phyloP scores from a whole-genome alignment of 345 rosid genomes.

The Aquilaria sinensis region DNA sequence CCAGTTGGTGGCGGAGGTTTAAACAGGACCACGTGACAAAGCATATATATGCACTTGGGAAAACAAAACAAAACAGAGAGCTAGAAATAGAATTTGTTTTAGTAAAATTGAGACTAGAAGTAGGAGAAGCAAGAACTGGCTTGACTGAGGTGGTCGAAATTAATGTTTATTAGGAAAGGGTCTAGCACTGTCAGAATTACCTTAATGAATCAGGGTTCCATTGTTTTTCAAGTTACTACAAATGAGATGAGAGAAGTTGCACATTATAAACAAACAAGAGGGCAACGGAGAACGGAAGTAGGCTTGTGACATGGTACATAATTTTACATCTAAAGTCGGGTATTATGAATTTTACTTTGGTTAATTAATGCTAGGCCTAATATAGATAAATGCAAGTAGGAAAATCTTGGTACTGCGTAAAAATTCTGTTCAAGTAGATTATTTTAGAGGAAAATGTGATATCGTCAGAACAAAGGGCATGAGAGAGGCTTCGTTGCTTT shows the following conservation, averaged over 20 bases:
- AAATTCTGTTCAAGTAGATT: background rate
- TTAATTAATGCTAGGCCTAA: no score
- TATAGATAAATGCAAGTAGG: no score
- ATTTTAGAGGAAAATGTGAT: background rate
- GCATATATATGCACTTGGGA: conserved; percentile 1
- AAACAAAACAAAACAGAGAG: conserved; percentile 1
- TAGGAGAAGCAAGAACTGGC: background rate
- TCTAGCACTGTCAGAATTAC: background rate
- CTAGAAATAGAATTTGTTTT: background rate
- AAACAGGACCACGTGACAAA: conserved; percentile 25
- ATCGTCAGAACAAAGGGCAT: background rate
- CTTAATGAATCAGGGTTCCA: background rate
- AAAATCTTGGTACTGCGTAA: background rate
- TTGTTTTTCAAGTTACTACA: no score
- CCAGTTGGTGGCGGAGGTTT: conserved; percentile 20
- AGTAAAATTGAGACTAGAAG: background rate
- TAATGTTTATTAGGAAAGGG: background rate
- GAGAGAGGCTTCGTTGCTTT: background rate
- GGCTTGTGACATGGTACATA: no score
- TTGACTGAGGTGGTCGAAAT: background rate
- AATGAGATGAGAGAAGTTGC: no score
- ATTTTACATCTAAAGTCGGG: no score
- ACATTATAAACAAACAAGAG: no score
- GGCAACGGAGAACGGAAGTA: no score
- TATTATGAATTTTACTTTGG: no score